Conservation (phyloP, 306 rosid genomes). For the Quercus rubra region DNA sequence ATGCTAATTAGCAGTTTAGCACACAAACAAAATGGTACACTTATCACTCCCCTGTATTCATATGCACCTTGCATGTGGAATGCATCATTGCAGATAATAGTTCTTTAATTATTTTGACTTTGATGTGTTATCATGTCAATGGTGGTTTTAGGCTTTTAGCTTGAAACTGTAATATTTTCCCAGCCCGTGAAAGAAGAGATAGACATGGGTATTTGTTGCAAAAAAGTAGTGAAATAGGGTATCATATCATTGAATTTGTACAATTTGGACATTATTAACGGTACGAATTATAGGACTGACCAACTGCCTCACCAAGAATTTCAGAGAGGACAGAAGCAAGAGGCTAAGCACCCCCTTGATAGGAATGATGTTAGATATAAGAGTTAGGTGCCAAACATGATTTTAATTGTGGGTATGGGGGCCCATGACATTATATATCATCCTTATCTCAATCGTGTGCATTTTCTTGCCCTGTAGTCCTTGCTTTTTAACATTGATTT, state of each 20-base stretch:
- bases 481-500: not conserved
- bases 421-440: not conserved
- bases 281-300: not conserved
- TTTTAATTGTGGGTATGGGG: not conserved
- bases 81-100: not conserved
- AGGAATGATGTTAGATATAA: not conserved
- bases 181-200: not conserved
- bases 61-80: not conserved
- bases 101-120: conserved; percentile 5
- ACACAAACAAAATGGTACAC: too few relatives aligned
- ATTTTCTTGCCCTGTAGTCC: not conserved
- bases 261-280: not conserved
- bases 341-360: not conserved
- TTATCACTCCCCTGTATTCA: not conserved
- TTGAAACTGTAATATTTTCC: not conserved
- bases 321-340: not conserved
- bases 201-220: not conserved
- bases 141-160: conserved; percentile 2
- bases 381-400: conserved; percentile 8
- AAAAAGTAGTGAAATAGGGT: not conserved
- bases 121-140: not conserved
- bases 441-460: not conserved
- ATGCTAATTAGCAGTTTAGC: too few relatives aligned
- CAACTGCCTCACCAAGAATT: not conserved
- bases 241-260: not conserved